Base-by-base conservation (phyloP, 2,329 filamentous ascomycete species). In the Aaosphaeria arxii region DNA sequence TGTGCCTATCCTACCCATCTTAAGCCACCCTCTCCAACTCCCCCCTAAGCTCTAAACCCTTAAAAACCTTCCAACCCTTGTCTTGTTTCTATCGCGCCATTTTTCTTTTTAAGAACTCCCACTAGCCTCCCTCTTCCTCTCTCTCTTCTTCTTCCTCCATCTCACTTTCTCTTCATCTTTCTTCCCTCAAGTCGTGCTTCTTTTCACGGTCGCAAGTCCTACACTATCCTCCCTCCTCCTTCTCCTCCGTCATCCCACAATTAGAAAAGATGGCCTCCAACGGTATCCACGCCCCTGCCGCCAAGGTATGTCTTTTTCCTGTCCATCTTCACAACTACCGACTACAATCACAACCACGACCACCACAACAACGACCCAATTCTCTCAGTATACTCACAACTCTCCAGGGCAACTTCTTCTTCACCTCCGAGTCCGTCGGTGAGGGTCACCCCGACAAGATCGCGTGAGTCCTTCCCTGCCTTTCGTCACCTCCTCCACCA, bases 361-460 rank as follows among this genome's bases (percentile, higher is more conserved):
- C 17, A 24, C 17, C 17, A 24, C 17, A 24, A 24, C 17, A 24
- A 24, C 17, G 17, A 24, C 51, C 17, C 7, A 38, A 17, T 28
- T 11, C 30, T 33, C 44, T 33, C 32, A 28, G 40, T 36, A 9
- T 45, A 28, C 53, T 59, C 39, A 64, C 54, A 35, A 48, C 48
- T 54, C 31, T n/a, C 28, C 58, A 70, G 65, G 60, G 57, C 53
- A 71, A 67, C 44, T 74, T 74, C 57, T 66, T 73, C 63, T 78
- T 78, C 73, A 77, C 75, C 52, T 77, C 75, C 55, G 75, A 78
- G 70, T 77, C 75, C 41, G 76, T 78, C 51, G 76, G 76, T 49
- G 72, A 74, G 59, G 72, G 71, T 32, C 91, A 95, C 79, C 89
- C 91, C 67, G 91, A 95, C 77, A 96, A 96, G 87, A 96, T 96